These are phyloP conservation scores for Halenospora varia DNA, from an alignment of 495 filamentous ascomycete species.

Conservation along the genomic window DNA sequence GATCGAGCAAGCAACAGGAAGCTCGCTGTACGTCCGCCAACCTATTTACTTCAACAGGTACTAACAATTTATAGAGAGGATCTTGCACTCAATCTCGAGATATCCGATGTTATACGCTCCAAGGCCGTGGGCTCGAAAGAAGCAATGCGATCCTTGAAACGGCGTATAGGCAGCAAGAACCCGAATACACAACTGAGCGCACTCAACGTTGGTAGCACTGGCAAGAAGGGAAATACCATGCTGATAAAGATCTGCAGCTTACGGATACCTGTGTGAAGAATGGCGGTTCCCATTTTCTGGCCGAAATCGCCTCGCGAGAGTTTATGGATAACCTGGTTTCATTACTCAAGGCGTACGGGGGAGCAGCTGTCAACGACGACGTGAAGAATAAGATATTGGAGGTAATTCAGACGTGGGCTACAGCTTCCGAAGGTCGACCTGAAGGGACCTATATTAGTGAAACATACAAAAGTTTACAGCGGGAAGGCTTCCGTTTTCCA, in stretches of 20 bases:
- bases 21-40: conserved; percentile 55
- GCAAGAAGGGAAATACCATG: too few relatives aligned
- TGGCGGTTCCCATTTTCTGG: conserved; percentile 91
- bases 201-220: conserved; percentile 59
- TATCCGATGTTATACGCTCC: conserved; percentile 92
- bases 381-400: conserved; percentile 89
- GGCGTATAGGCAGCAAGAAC: conserved; percentile 91
- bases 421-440: conserved; percentile 79
- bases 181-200: conserved; percentile 93
- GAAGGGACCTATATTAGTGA: conserved; percentile 83
- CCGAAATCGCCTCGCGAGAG: conserved; percentile 91
- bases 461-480: conserved; percentile 74
- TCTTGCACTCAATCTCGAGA: conserved; percentile 93
- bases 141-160: conserved; percentile 93
- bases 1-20: conserved; percentile 89
- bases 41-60: neutral
- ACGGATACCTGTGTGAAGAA: conserved; percentile 99
- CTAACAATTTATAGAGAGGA: conserved; percentile 65
- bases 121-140: conserved; percentile 96
- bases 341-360: conserved; percentile 74
- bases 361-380: conserved; percentile 72
- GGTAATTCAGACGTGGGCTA: conserved; percentile 90
- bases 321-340: conserved; percentile 98
- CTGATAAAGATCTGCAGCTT: conserved; percentile 36
- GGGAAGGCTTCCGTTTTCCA: conserved; percentile 85